Evolutionary conservation across 73 alveolate genomes (phyloP), one percentile per base, ranked within the genome.

Genomic region (Paramecium primaurelia): DNA sequence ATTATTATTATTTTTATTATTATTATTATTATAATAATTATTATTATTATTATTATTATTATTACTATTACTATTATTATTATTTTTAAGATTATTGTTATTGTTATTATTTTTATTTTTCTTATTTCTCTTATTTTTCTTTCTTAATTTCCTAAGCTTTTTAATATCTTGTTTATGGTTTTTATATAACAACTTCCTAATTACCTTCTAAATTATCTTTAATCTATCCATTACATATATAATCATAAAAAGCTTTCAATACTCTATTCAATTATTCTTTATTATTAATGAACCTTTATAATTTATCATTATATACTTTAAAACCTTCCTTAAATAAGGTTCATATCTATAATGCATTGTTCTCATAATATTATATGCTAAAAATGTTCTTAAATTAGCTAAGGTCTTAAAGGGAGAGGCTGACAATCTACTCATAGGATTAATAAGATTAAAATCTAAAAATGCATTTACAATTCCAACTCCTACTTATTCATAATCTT

Each of bases 301-400:
- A 36, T 37, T 9, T 1, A 36, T 36, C 1, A 30, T 25, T 18
- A 25, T 10, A 28, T 89, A 71, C 88, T 83, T 89, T n/a, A 89
- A 71, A 5, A 89, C 71, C 40, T 89, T 89, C 38, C 94, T 77
- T n/a, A 89, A 68, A 44, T 89, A 89, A 20, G 80, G 71, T 59
- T 83, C 86, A 45, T 71, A 89, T 71, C 94, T 69, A 40, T 58
- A 89, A 38, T 58, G 94, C 77, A 58, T 69, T 0, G 88, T 89
- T 71, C 59, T 89, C 75, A 71, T 38, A 4, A 89, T 71, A 58
- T 89, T 89, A n/a, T 89, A 89, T 45, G 92, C 94, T 83, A 89
- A 80, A 18, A 44, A 80, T 7, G 91, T 16, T 80, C 34, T 40
- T 18, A 80, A 20, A 80, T 80, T 80, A 28, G 91, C 77, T 10